A percentile compares a stretch with the other conserved stretches of the same genome.
phyloP scores from a whole-genome alignment of 371 early-diverging fungal genomes.

The Actinomortierella wolfii region DNA sequence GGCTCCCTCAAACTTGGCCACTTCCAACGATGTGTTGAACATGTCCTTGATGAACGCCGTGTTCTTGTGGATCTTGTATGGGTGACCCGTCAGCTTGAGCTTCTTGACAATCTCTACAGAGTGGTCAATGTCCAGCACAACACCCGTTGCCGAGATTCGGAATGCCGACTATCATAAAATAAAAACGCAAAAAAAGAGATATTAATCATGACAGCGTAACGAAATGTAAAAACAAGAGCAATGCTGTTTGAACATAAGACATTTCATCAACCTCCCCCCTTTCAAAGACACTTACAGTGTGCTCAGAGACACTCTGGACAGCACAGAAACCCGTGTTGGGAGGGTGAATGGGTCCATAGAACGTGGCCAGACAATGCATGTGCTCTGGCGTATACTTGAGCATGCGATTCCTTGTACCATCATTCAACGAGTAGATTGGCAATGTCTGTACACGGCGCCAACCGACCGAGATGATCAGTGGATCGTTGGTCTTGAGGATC shows the following conservation, averaged over 20 bases:
- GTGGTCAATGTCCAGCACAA: slow-evolving; percentile 91
- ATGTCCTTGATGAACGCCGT: slow-evolving; percentile 99
- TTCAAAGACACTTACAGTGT: slow-evolving; percentile 52
- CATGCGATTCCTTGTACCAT: slow-evolving; percentile 94
- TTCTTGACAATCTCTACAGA: slow-evolving; percentile 96
- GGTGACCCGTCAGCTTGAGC: slow-evolving; percentile 97
- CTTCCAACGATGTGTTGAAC: slow-evolving; percentile 98
- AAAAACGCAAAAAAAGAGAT: slow-evolving; percentile 1
- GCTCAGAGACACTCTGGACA: slow-evolving; percentile 77
- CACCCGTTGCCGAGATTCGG: slow-evolving; percentile 95
- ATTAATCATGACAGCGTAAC: slow-evolving; percentile 2
- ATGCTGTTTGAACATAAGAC: background rate
- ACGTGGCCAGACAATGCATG: slow-evolving; percentile 97
- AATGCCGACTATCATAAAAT: slow-evolving; percentile 65
- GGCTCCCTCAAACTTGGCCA: slow-evolving; percentile 98
- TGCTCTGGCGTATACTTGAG: slow-evolving; percentile 99
- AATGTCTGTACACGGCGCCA: slow-evolving; percentile 99
- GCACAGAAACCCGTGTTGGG: slow-evolving; percentile 97
- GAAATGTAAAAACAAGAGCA: background rate
- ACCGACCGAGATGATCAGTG: slow-evolving; percentile 96
- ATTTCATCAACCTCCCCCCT: background rate
- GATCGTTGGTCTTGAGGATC: slow-evolving; percentile 97
- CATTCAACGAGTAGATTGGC: slow-evolving; percentile 94
- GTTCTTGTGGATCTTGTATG: slow-evolving; percentile 94
- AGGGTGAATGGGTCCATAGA: slow-evolving; percentile 91